Base-by-base conservation (phyloP, 1,139 yeast genomes). In the Debaryomyces subglobosus region DNA sequence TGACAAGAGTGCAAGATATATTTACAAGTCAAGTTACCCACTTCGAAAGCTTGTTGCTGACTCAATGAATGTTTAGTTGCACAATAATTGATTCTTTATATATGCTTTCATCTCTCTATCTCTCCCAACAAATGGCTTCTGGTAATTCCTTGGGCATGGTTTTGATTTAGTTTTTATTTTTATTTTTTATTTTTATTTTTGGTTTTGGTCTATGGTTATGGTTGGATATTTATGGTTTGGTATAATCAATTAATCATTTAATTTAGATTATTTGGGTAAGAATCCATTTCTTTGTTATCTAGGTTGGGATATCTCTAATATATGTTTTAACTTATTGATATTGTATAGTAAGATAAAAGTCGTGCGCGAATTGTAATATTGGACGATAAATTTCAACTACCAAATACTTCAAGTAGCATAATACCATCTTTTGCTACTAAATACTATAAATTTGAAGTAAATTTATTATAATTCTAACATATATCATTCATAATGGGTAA, bases 401-500 rank as follows among this genome's bases (percentile, higher is more conserved):
- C 18, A 38, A 27, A 39, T 20, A 35, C 25, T 9, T 15, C 12
- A 13, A 32, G 20, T 18, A 16, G 10, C 13, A 37, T 23, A 21
- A 13, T 23, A 13, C 41, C 24, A 16, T 16, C 25, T 23, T 10
- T 16, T 27, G n/a, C 34, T 24, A 27, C 12, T 15, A 39, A n/a
- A 39, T 16, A 25, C n/a, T 10, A 27, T 39, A 27, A 27, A 16
- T 27, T 40, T 20, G 20, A 39, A 27, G 34, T 39, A 29, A 16
- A 27, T 10, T 34, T 23, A 24, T 27, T 9, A 43, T 27, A 43
- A 13, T 34, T 16, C 21, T 43, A 36, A 43, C 40, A 37, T 20
- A 23, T 16, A 36, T 35, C 44, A 33, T 41, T 46, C 38, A 42
- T 41, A 41, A 46, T 46, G 48, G 48, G 48, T 46, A 46, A 46